Conservation (phyloP, 495 filamentous ascomycete genomes). For the Xylaria cubensis region DNA sequence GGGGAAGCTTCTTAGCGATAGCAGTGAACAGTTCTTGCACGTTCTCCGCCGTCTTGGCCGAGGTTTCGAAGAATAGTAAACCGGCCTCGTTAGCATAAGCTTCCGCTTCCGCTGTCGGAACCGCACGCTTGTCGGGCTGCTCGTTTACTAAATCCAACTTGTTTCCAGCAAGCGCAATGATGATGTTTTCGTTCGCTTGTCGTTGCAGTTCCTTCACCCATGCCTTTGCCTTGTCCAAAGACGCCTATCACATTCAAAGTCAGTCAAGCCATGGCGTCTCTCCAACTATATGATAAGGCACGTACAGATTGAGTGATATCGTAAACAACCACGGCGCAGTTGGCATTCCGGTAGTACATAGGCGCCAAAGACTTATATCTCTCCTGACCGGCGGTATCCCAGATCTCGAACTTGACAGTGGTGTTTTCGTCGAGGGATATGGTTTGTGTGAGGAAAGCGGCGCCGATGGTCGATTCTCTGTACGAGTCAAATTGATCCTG, state of each 20-base stretch:
- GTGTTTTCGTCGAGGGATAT: constrained; percentile 97
- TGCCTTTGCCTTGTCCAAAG: constrained; percentile 96
- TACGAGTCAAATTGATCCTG: constrained; percentile 99
- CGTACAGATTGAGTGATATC: constrained; percentile 98
- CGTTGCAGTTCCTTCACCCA: constrained; percentile 99
- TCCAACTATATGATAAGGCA: constrained; percentile 3
- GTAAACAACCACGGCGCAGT: constrained; percentile 98
- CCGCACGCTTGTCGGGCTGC: constrained; percentile 90
- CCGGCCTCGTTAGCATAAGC: constrained; percentile 93
- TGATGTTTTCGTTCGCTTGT: constrained; percentile 99
- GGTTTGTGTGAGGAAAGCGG: constrained; percentile 97
- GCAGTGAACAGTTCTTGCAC: constrained; percentile 96
- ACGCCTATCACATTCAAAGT: constrained; percentile 64
- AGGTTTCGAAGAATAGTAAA: constrained; percentile 96
- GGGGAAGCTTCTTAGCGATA: constrained; percentile 94
- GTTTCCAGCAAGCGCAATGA: constrained; percentile 97
- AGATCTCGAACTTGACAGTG: constrained; percentile 99
- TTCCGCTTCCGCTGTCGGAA: constrained; percentile 86
- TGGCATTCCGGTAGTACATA: constrained; percentile 99
- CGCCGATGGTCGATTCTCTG: constrained; percentile 98
- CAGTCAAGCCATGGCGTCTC: constrained; percentile 22
- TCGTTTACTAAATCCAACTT: constrained; percentile 93
- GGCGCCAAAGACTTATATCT: constrained; percentile 97
- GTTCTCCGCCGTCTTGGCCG: constrained; percentile 95
- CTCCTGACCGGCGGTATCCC: constrained; percentile 98